Percentiles rank a stretch among this genome's conserved stretches.
Evolutionary conservation across 495 filamentous ascomycete species (phyloP).

Genomic region (Lindgomyces ingoldianus): DNA sequence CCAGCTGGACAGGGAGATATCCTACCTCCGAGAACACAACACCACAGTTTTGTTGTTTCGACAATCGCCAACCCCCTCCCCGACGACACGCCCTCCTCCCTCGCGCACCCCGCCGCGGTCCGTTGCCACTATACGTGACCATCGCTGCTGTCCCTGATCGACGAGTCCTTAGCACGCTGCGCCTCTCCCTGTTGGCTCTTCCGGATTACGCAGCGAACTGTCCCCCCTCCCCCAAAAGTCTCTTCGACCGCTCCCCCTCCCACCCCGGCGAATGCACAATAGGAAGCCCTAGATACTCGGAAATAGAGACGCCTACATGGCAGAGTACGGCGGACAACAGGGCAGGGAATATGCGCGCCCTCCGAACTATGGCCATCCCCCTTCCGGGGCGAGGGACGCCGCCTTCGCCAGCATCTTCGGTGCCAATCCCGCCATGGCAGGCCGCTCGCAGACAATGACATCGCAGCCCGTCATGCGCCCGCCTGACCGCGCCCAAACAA

Average conservation of each 20-base stretch:
- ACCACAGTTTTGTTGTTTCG: neutral
- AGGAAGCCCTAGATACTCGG: neutral
- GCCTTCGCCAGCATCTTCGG: conserved; percentile 98
- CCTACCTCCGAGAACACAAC: conserved; percentile 1
- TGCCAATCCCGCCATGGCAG: conserved; percentile 68
- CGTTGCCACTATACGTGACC: neutral
- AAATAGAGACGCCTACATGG: conserved; percentile 56
- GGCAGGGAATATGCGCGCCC: conserved; percentile 66
- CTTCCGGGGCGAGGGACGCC: conserved; percentile 83
- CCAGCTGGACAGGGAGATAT: conserved; percentile 16
- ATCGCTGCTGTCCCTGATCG: too few relatives aligned
- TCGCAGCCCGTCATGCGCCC: conserved; percentile 61
- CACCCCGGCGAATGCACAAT: conserved; percentile 28
- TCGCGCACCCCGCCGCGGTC: conserved; percentile 1
- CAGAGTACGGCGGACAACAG: conserved; percentile 77
- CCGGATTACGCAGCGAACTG: conserved; percentile 14
- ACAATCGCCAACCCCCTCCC: neutral
- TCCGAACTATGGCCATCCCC: conserved; percentile 61
- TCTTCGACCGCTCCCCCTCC: neutral
- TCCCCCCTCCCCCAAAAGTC: too few relatives aligned
- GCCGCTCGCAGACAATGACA: conserved; percentile 86
- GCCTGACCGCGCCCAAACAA: conserved; percentile 83
- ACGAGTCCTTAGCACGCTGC: neutral
- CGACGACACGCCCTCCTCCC: neutral
- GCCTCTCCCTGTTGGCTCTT: conserved; percentile 10